phyloP scores from a whole-genome alignment of 2,329 filamentous ascomycete species.

The Venturia nashicola region DNA sequence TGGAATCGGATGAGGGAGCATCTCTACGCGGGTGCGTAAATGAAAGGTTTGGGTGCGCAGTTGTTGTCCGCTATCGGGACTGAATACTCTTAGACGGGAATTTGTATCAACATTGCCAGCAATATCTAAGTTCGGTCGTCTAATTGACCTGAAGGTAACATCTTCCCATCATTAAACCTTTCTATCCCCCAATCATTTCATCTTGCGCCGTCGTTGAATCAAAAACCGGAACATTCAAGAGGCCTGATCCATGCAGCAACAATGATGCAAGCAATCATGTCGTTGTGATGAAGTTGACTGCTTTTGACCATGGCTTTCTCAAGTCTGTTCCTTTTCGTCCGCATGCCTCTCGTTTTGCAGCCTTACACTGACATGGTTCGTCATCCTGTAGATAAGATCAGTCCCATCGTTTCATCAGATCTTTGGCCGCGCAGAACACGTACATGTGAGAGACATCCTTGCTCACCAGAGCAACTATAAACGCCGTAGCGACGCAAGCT shows the following conservation, averaged over 20 bases:
- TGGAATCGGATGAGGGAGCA: no score
- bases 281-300: not conserved
- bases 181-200: no score
- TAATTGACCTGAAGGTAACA: not conserved
- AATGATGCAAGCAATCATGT: no score
- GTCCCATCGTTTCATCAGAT: not conserved
- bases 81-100: no score
- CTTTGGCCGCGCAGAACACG: not conserved
- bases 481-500: conserved; percentile 4
- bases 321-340: not conserved
- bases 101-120: not conserved
- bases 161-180: no score
- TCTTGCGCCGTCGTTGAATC: no score
- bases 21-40: no score
- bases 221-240: not conserved
- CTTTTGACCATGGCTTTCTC: not conserved
- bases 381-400: not conserved
- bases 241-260: no score
- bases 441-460: not conserved
- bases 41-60: no score
- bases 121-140: not conserved
- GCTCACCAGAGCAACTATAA: not conserved
- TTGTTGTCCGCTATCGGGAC: no score
- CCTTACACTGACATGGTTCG: not conserved
- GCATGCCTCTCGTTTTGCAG: not conserved